Percentiles rank a stretch among this genome's conserved stretches.
phyloP scores from a whole-genome alignment of 805 yeast species.

The Sugiyamaella smithiae region DNA sequence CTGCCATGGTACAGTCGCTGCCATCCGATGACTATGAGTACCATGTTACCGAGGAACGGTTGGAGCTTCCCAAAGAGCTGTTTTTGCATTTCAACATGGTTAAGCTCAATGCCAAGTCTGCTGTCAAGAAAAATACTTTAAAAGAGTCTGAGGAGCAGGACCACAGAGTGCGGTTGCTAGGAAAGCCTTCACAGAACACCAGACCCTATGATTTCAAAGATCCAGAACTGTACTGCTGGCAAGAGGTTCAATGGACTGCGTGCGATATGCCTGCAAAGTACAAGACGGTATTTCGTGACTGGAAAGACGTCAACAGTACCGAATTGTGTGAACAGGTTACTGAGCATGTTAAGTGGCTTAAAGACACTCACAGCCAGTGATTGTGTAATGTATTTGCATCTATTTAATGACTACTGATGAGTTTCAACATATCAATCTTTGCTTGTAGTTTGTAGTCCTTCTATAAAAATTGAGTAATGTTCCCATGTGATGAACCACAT shows the following conservation, averaged over 20 bases:
- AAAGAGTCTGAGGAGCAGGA: conserved; percentile 44
- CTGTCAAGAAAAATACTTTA: conserved; percentile 35
- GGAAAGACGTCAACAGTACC: conserved; percentile 16
- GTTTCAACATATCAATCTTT: too few species aligned
- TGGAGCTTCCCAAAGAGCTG: conserved; percentile 25
- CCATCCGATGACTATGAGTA: conserved; percentile 54
- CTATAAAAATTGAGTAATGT: too few species aligned
- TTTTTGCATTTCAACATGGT: conserved; percentile 69
- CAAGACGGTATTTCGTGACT: conserved; percentile 16
- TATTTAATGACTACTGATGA: too few species aligned
- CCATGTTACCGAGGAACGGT: conserved; percentile 11
- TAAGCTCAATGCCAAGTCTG: conserved; percentile 59
- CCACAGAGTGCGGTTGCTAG: conserved; percentile 53
- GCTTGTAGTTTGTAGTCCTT: too few species aligned
- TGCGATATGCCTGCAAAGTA: conserved; percentile 19
- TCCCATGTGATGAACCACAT: too few species aligned
- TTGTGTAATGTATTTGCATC: too few species aligned
- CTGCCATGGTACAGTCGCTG: conserved; percentile 74
- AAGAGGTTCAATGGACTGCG: conserved; percentile 23
- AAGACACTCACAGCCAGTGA: conserved; percentile 11
- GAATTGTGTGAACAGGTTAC: conserved; percentile 11
- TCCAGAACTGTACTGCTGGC: conserved; percentile 24
- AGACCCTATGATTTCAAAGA: conserved; percentile 18
- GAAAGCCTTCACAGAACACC: conserved; percentile 37
- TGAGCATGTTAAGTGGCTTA: conserved; percentile 17